These are phyloP conservation scores for Camelina hispida DNA, from an alignment of 345 rosid genomes.

Conservation along the genomic window DNA sequence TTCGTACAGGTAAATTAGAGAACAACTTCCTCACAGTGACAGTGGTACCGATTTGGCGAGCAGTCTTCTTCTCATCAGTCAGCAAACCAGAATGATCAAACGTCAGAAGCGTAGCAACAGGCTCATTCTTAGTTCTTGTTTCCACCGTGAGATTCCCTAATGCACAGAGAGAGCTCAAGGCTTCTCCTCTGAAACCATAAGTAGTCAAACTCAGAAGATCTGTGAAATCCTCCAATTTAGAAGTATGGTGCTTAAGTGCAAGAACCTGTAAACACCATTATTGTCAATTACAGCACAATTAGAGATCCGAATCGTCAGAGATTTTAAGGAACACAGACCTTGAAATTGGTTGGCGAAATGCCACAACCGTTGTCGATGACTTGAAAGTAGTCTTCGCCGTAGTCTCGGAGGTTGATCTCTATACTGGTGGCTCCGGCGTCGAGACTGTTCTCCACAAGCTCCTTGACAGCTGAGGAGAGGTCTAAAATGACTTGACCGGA, in stretches of 20 bases:
- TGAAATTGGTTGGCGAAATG: constrained; percentile 78
- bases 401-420: constrained; percentile 78
- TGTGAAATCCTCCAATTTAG: constrained; percentile 78
- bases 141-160: constrained; percentile 83
- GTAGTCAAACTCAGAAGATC: constrained; percentile 84
- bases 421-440: constrained; percentile 93
- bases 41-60: constrained; percentile 91
- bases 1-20: constrained; percentile 88
- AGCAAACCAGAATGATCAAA: constrained; percentile 84
- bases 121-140: constrained; percentile 73
- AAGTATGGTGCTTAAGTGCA: constrained; percentile 90
- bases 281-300: neutral
- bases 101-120: constrained; percentile 78
- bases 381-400: constrained; percentile 84
- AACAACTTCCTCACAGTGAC: constrained; percentile 85
- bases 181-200: constrained; percentile 98
- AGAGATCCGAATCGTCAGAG: neutral
- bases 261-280: constrained; percentile 57
- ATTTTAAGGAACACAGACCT: constrained; percentile 47
- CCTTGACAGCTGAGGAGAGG: constrained; percentile 94
- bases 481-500: constrained; percentile 94
- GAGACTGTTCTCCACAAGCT: constrained; percentile 95
- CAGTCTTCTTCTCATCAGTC: constrained; percentile 68
- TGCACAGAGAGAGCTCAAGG: constrained; percentile 88
- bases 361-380: constrained; percentile 96